Base-by-base conservation (phyloP, 2,329 filamentous ascomycete species). In the Magnaporthiopsis rhizophila region DNA sequence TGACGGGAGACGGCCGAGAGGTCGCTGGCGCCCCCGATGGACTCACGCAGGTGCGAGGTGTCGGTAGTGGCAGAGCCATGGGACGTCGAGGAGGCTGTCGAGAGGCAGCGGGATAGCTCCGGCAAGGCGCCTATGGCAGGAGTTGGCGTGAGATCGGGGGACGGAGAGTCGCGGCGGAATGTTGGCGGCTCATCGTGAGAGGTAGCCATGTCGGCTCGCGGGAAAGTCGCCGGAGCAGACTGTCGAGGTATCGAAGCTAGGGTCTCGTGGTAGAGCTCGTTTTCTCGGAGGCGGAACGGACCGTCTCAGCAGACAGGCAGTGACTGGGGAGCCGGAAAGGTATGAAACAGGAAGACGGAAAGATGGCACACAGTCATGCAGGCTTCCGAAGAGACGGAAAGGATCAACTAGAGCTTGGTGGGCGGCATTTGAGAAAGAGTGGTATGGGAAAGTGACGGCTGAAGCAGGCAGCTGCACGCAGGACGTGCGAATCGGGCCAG, bases 81-180 rank as follows among this genome's bases (percentile, higher is more conserved):
- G 12, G 85, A 88, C 32, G 83, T 80, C 60, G 86, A 84, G 21
- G 86, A 87, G 18, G 83, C 80, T 21, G 81, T 82, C 1, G 88
- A 92, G 45, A 89, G 76, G 68, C 84, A 87, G 67, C 88, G 87
- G 63, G 86, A 82, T 64, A 89, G 80, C 65, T 81, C 78, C 15
- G 84, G 80, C 59, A 82, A 81, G 58, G 84, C 79, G 57, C 85
- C 82, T 65, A 58, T 36, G 80, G 61, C 82, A 81, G 56, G 85
- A n/a, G 82, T 83, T 8, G 89, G 88, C 24, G 83, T 80, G 24
- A 80, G 77, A 70, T 86, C 86, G 53, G 86, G 86, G 62, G 87
- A 85, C n/a, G 89, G 88, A 50, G 88, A 90, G 65, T 79, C 80
- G 69, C 80, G 79, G 70, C 81, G 82, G 62, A 79, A 68, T n/a